Evolutionary conservation across 140 eudicot genomes (phyloP), one percentile per base, ranked within the genome.

Genomic region (Stevia rebaudiana): DNA sequence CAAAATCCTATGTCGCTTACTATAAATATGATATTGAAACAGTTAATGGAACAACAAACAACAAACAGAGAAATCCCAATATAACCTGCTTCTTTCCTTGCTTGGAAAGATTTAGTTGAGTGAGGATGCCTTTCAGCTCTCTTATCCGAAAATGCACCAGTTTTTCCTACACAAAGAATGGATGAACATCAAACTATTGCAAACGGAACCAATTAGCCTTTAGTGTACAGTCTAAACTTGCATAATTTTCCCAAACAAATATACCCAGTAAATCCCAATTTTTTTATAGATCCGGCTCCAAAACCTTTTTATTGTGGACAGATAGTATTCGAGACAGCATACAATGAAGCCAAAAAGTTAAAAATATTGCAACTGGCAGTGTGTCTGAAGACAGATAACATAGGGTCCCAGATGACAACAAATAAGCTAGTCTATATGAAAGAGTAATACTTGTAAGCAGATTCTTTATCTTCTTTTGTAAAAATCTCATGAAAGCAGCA

Each of bases 1-100:
- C 61, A 28, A 15, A 48, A 35, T 46, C 30, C 35, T 44, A 44
- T 11, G 17, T 8, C 8, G 50, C 56, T 31, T 33, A 44, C 49
- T 69, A 43, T n/a, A 15, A 31, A 59, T 33, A 42, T 19, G 24
- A 61, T 8, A 61, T 5, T 25, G 44, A 16, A 40, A 13, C 17
- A 48, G 15, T 13, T 23, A 61, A 48, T 37, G 12, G 25, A 44
- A 69, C 28, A 30, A 54, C 30, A 76, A 76, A 57, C 37, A 12
- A 48, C 41, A 47, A 62, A 67, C 21, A 67, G 62, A 28, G 18
- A 53, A 52, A 49, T 43, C 61, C 65, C 46, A 16, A 48, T 1
- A 57, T 43, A 12, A 92, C 98, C 98, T 92, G 98, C 74, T 92
- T 92, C 81, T 88, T 92, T 77, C 98, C 98, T 78, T 92, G 98